Percentiles rank a stretch among this genome's conserved stretches.
phyloP scores from a whole-genome alignment of 2,329 filamentous ascomycete species.

The Coniosporium uncinatum region DNA sequence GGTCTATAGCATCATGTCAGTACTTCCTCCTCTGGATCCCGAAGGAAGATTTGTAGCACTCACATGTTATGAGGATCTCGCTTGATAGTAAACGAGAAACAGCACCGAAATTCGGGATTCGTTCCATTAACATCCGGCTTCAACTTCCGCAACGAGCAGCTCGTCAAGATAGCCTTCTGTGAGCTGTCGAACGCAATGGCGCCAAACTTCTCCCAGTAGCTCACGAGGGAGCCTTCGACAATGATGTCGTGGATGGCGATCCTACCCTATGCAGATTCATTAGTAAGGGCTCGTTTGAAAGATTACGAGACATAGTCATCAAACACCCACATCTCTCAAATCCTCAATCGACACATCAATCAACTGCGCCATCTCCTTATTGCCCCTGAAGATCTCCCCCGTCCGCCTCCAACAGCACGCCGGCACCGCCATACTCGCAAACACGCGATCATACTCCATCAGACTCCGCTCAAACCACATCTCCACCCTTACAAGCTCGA shows the following conservation, averaged over 20 bases:
- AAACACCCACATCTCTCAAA: slow-evolving; percentile 77
- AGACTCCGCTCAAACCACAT: slow-evolving; percentile 98
- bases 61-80: slow-evolving; percentile 96
- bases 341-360: slow-evolving; percentile 90
- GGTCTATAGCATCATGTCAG: slow-evolving; percentile 50
- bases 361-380: slow-evolving; percentile 98
- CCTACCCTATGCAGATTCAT: slow-evolving; percentile 62
- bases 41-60: slow-evolving; percentile 31
- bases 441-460: slow-evolving; percentile 98
- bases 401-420: slow-evolving; percentile 97
- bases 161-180: slow-evolving; percentile 93
- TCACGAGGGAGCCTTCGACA: slow-evolving; percentile 89
- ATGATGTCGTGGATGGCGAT: slow-evolving; percentile 95
- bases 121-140: slow-evolving; percentile 57
- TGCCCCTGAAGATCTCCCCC: slow-evolving; percentile 94
- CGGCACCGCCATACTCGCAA: slow-evolving; percentile 97
- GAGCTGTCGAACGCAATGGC: slow-evolving; percentile 93
- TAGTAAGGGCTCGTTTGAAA: no score
- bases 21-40: background rate
- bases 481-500: slow-evolving; percentile 91
- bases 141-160: slow-evolving; percentile 81
- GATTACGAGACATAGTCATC: no score
- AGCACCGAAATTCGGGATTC: slow-evolving; percentile 78
- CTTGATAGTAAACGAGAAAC: slow-evolving; percentile 96
- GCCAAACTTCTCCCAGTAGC: slow-evolving; percentile 99